Evolutionary conservation across 768 basidiomycete genomes (phyloP).

Genomic region (Phanerochaete sordida): DNA sequence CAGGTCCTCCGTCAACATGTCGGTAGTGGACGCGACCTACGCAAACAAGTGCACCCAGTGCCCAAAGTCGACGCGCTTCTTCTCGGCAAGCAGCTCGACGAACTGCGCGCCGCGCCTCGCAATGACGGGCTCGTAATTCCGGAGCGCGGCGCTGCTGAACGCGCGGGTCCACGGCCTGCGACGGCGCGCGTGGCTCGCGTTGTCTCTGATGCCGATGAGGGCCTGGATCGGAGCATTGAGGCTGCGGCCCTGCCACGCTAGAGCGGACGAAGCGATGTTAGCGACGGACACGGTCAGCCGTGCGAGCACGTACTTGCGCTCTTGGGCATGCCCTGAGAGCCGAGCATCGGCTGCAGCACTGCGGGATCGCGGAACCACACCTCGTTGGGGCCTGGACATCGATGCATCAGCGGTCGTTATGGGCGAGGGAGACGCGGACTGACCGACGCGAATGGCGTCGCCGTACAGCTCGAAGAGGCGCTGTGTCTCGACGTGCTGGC

Average conservation of each 20-base stretch:
- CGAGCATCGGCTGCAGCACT: conserved; percentile 11
- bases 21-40: conserved; percentile 16
- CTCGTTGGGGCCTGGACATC: conserved; percentile 18
- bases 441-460: conserved; percentile 34
- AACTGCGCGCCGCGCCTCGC: conserved; percentile 22
- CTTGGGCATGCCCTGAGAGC: conserved; percentile 16
- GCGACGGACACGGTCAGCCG: no score
- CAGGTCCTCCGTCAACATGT: conserved; percentile 1
- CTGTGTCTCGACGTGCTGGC: conserved; percentile 27
- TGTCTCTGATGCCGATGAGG: conserved; percentile 11
- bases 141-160: conserved; percentile 37
- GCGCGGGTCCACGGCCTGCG: conserved; percentile 42
- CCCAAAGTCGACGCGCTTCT: conserved; percentile 26
- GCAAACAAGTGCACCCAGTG: conserved; percentile 35
- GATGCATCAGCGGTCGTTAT: neutral
- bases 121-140: conserved; percentile 39
- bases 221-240: neutral
- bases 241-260: neutral
- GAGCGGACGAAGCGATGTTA: conserved; percentile 23
- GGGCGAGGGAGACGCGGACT: neutral
- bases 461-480: conserved; percentile 31
- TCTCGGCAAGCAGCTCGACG: conserved; percentile 3
- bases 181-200: conserved; percentile 34
- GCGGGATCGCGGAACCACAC: conserved; percentile 10
- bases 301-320: conserved; percentile 11